Evolutionary conservation across 23 red algal genomes (phyloP).

Genomic region (Gracilaria domingensis): DNA sequence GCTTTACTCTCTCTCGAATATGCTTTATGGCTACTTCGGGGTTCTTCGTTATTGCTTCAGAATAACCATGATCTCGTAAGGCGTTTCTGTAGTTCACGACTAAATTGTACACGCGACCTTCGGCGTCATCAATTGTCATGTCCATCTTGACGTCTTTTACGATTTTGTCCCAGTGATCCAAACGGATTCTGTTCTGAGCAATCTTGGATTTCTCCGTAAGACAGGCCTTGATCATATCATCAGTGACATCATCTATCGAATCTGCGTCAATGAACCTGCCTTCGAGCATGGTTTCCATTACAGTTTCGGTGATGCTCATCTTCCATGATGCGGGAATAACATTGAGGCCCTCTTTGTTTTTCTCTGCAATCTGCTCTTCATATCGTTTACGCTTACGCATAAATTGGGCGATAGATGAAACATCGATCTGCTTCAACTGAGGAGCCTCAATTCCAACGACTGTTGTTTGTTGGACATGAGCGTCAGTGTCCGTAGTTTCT

Average conservation of each 20-base stretch:
- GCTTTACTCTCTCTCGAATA: slow-evolving; percentile 31
- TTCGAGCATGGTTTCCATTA: neutral
- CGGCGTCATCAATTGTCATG: slow-evolving; percentile 24
- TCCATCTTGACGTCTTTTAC: slow-evolving; percentile 30
- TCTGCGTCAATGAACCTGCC: neutral
- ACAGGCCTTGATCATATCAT: slow-evolving; percentile 16
- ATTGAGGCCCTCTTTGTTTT: slow-evolving; percentile 39
- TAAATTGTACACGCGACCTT: slow-evolving; percentile 21
- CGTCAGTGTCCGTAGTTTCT: neutral
- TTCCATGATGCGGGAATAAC: slow-evolving; percentile 10
- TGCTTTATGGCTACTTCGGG: slow-evolving; percentile 52
- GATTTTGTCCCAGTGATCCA: slow-evolving; percentile 10
- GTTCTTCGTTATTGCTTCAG: slow-evolving; percentile 15
- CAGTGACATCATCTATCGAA: neutral
- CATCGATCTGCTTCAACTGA: slow-evolving; percentile 14
- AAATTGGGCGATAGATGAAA: neutral
- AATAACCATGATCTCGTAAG: too few species aligned
- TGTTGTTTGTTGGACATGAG: too few species aligned
- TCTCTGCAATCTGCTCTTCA: slow-evolving; percentile 33
- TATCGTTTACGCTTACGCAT: slow-evolving; percentile 22
- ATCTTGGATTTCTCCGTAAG: neutral
- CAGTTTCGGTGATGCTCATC: slow-evolving; percentile 3
- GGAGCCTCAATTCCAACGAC: too few species aligned
- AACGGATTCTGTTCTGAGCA: neutral
- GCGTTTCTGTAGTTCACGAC: neutral